A percentile compares a stretch with the other conserved stretches of the same genome.
These are phyloP conservation scores for Fusarium drepaniforme DNA, from an alignment of 2,329 filamentous ascomycete species.

Conservation along the genomic window DNA sequence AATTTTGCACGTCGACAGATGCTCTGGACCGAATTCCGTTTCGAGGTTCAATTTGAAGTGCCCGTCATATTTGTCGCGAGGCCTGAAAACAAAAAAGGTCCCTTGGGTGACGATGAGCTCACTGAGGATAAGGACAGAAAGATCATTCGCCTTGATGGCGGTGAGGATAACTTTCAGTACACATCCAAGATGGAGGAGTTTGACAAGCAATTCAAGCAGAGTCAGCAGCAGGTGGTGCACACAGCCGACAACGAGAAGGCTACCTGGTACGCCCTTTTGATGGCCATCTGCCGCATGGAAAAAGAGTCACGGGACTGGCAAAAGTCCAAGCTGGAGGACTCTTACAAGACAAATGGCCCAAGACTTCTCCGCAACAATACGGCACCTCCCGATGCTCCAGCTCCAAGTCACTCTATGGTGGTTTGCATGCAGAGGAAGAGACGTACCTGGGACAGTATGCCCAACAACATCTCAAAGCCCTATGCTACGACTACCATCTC, in stretches of 20 bases:
- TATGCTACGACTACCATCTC: slow-evolving; percentile 53
- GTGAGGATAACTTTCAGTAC: slow-evolving; percentile 22
- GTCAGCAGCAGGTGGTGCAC: slow-evolving; percentile 33
- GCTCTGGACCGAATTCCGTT: slow-evolving; percentile 52
- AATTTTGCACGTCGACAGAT: slow-evolving; percentile 49
- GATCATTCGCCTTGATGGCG: slow-evolving; percentile 33
- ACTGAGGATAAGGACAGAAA: slow-evolving; percentile 27
- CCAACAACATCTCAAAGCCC: slow-evolving; percentile 40
- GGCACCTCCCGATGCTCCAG: not conserved
- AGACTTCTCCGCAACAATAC: slow-evolving; percentile 1
- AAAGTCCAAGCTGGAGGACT: slow-evolving; percentile 24
- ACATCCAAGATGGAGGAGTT: slow-evolving; percentile 33
- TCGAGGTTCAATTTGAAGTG: slow-evolving; percentile 56
- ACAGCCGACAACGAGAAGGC: slow-evolving; percentile 40
- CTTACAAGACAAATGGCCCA: slow-evolving; percentile 24
- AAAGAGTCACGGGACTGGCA: slow-evolving; percentile 40
- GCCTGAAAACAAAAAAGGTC: slow-evolving; percentile 50
- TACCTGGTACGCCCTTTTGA: slow-evolving; percentile 35
- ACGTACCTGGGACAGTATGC: slow-evolving; percentile 40
- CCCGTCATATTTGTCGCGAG: slow-evolving; percentile 58
- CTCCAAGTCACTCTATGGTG: slow-evolving; percentile 26
- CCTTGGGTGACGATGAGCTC: slow-evolving; percentile 29
- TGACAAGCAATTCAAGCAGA: slow-evolving; percentile 29
- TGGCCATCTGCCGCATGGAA: slow-evolving; percentile 38
- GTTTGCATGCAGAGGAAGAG: slow-evolving; percentile 40